These are phyloP conservation scores for Diplodia intermedia DNA, from an alignment of 2,329 filamentous ascomycete species.

Conservation along the genomic window DNA sequence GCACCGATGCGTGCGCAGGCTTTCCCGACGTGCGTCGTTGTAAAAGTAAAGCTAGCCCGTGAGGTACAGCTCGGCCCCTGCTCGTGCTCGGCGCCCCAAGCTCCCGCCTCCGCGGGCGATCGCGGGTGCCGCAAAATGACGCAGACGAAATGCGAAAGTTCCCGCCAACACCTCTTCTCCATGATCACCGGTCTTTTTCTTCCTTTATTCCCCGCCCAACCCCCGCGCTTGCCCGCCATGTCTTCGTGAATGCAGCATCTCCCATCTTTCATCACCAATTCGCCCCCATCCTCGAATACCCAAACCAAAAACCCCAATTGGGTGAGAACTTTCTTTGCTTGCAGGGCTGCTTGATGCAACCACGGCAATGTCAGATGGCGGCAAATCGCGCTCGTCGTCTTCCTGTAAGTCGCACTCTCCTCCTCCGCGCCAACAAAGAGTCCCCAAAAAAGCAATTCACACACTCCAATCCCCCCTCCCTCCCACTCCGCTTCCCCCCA, in stretches of 20 bases:
- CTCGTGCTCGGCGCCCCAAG: constrained; percentile 12
- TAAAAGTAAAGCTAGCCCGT: neutral
- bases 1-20: neutral
- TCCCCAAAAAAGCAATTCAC: neutral
- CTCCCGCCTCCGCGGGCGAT: constrained; percentile 17
- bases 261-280: neutral
- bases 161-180: constrained; percentile 8
- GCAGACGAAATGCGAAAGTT: constrained; percentile 27
- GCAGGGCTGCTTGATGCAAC: constrained; percentile 36
- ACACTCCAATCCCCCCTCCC: neutral
- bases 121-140: constrained; percentile 27
- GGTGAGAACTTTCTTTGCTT: neutral
- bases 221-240: constrained; percentile 7
- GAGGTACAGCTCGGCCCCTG: neutral
- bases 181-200: neutral
- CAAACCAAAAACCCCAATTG: neutral
- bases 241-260: constrained; percentile 4
- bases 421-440: neutral
- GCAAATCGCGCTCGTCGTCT: constrained; percentile 57
- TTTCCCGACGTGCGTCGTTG: neutral
- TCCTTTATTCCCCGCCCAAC: neutral
- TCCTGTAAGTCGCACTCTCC: constrained; percentile 50
- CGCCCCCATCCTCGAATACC: neutral
- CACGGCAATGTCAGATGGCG: constrained; percentile 60
- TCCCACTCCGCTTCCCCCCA: neutral